These are phyloP conservation scores for Incumbomyces lentus DNA, from an alignment of 2,329 filamentous ascomycete species.

Conservation along the genomic window DNA sequence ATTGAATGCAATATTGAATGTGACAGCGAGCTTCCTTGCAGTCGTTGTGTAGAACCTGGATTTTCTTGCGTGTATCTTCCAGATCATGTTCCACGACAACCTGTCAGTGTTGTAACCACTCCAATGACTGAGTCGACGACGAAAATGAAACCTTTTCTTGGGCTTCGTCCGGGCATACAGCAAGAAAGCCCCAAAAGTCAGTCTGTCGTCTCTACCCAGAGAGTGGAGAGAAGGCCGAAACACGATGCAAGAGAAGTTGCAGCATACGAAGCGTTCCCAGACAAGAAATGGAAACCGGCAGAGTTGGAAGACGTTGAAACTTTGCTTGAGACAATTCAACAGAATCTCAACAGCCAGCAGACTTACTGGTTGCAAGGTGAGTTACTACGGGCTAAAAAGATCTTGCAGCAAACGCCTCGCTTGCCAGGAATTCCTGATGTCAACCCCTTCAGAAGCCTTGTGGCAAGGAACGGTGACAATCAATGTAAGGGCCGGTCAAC, in stretches of 20 bases:
- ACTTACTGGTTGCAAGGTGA: conserved; percentile 1
- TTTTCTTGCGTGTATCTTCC: background rate
- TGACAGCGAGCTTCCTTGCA: conserved; percentile 2
- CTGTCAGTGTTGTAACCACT: too few relatives aligned
- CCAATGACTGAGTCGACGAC: too few relatives aligned
- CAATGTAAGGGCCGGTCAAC: background rate
- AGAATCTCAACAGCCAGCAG: conserved; percentile 1
- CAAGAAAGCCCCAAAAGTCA: background rate
- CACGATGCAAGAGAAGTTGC: too few relatives aligned
- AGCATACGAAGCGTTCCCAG: background rate
- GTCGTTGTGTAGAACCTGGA: conserved; percentile 1
- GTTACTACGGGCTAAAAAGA: background rate
- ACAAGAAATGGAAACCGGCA: background rate
- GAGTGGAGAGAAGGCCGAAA: background rate
- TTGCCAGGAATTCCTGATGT: too few relatives aligned
- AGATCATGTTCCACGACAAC: too few relatives aligned
- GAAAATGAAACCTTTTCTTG: too few relatives aligned
- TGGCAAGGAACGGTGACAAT: background rate
- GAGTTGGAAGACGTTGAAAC: background rate
- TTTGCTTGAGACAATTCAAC: background rate
- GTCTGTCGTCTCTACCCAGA: background rate
- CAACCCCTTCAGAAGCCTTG: conserved; percentile 1
- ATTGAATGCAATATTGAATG: background rate
- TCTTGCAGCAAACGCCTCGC: background rate
- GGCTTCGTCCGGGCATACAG: background rate